These are phyloP conservation scores for Tuctoria greenei DNA, from an alignment of 176 grass and related monocot genomes.

Conservation along the genomic window DNA sequence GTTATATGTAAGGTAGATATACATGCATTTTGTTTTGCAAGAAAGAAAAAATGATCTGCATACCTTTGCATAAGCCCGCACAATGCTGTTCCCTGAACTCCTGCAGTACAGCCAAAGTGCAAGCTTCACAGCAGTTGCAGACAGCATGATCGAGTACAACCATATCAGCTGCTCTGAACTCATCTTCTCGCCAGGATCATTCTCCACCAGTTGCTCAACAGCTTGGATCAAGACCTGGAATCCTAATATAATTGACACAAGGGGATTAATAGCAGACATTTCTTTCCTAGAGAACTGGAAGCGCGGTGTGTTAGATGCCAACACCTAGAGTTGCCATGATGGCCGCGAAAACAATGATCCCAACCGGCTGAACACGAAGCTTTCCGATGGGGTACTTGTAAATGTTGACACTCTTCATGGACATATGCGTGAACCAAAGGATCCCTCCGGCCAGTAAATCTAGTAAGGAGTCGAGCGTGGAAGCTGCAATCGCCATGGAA, in stretches of 20 bases:
- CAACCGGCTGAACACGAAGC: conserved; percentile 70
- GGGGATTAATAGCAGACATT: neutral
- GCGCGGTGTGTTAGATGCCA: neutral
- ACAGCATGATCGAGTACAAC: conserved; percentile 85
- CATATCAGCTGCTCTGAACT: conserved; percentile 63
- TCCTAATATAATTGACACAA: conserved; percentile 39
- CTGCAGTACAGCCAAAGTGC: conserved; percentile 76
- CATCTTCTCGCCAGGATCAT: conserved; percentile 58
- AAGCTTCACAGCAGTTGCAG: conserved; percentile 77
- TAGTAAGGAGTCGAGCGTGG: conserved; percentile 84
- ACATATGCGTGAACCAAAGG: conserved; percentile 77
- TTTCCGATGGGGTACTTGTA: conserved; percentile 90
- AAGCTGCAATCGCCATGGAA: conserved; percentile 86
- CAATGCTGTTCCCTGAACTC: conserved; percentile 68
- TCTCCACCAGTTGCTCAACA: conserved; percentile 58
- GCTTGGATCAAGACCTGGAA: conserved; percentile 71
- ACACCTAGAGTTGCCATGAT: conserved; percentile 84
- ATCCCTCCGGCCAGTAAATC: conserved; percentile 84
- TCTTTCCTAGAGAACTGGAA: conserved; percentile 1
- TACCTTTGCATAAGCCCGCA: conserved; percentile 80
- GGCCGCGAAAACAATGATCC: conserved; percentile 78
- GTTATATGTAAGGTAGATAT: neutral
- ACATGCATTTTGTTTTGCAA: neutral
- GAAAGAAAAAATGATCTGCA: too few relatives aligned
- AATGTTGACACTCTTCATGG: conserved; percentile 80